A percentile compares a stretch with the other conserved stretches of the same genome.
Evolutionary conservation across 208 protist species (phyloP).

Genomic region (Wallacemonas sp.): DNA sequence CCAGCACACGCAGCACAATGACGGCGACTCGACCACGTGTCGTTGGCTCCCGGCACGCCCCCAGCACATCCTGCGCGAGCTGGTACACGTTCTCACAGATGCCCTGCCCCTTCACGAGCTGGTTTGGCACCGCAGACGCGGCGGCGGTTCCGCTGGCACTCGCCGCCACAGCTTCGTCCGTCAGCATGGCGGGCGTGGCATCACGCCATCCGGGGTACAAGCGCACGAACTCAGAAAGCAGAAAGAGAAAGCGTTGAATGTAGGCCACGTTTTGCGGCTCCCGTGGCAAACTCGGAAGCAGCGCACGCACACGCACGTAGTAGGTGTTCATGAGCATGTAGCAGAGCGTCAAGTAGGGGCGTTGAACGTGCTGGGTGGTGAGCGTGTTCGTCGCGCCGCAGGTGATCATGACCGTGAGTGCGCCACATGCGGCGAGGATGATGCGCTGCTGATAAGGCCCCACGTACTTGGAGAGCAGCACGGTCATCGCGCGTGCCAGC

Average conservation of each 20-base stretch:
- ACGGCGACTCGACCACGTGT: conserved; percentile 34
- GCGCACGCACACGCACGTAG: conserved; percentile 56
- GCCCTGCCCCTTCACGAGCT: conserved; percentile 52
- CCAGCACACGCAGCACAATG: conserved; percentile 70
- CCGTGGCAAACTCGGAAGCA: conserved; percentile 46
- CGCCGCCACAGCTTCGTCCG: conserved; percentile 22
- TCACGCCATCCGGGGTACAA: conserved; percentile 77
- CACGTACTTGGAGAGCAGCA: conserved; percentile 78
- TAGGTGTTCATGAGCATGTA: conserved; percentile 89
- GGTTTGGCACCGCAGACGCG: conserved; percentile 34
- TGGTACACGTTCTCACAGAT: conserved; percentile 74
- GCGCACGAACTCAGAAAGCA: conserved; percentile 85
- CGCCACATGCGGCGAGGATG: conserved; percentile 63
- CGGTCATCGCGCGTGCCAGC: conserved; percentile 46
- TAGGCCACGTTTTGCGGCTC: conserved; percentile 64
- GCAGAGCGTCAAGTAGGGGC: conserved; percentile 70
- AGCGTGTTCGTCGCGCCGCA: conserved; percentile 43
- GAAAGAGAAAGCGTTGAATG: conserved; percentile 83
- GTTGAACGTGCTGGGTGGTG: conserved; percentile 38
- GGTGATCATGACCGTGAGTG: conserved; percentile 72
- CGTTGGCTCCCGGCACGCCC: conserved; percentile 24
- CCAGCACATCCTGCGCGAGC: conserved; percentile 50
- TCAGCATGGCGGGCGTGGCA: conserved; percentile 27
- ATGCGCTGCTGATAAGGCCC: conserved; percentile 80
- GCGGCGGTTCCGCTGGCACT: conserved; percentile 1